phyloP scores from a whole-genome alignment of 2,329 filamentous ascomycete genomes.

The Myriosclerotinia scirpicola region DNA sequence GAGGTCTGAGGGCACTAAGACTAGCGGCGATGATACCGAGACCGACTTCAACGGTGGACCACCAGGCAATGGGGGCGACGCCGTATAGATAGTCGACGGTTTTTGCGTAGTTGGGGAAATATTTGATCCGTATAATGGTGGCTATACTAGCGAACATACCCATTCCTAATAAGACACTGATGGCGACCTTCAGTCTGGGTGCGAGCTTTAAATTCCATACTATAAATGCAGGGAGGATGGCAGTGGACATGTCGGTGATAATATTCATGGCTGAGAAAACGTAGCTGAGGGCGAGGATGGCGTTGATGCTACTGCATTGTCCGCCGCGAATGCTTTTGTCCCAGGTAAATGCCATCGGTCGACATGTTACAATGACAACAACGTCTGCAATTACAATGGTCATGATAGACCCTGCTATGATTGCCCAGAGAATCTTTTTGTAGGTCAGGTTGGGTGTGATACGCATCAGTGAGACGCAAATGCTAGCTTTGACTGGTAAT shows the following conservation, averaged over 20 bases:
- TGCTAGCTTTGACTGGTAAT: conserved; percentile 17
- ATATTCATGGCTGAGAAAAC: conserved; percentile 17
- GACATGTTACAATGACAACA: conserved; percentile 14
- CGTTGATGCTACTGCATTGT: conserved; percentile 18
- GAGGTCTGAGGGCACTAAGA: neutral
- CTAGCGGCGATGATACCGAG: conserved; percentile 9
- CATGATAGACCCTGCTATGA: conserved; percentile 7
- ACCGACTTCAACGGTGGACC: conserved; percentile 15
- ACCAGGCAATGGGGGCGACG: conserved; percentile 18
- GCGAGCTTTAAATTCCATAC: conserved; percentile 14
- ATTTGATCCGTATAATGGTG: conserved; percentile 15
- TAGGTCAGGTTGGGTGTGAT: conserved; percentile 15
- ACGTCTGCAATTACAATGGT: conserved; percentile 14
- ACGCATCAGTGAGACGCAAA: conserved; percentile 19
- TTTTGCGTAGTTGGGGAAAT: conserved; percentile 14
- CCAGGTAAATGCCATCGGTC: conserved; percentile 19
- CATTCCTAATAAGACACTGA: conserved; percentile 5
- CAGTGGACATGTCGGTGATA: conserved; percentile 17
- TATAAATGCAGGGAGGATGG: conserved; percentile 8
- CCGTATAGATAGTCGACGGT: conserved; percentile 12
- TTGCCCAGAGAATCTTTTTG: conserved; percentile 14
- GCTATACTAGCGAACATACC: conserved; percentile 18
- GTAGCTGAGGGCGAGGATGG: conserved; percentile 19
- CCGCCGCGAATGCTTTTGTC: conserved; percentile 12
- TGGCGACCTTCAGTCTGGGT: conserved; percentile 4